Percentiles rank a stretch among this genome's conserved stretches.
phyloP scores from a whole-genome alignment of 352 stramenopile genomes.

The Phytopythium sindhum region DNA sequence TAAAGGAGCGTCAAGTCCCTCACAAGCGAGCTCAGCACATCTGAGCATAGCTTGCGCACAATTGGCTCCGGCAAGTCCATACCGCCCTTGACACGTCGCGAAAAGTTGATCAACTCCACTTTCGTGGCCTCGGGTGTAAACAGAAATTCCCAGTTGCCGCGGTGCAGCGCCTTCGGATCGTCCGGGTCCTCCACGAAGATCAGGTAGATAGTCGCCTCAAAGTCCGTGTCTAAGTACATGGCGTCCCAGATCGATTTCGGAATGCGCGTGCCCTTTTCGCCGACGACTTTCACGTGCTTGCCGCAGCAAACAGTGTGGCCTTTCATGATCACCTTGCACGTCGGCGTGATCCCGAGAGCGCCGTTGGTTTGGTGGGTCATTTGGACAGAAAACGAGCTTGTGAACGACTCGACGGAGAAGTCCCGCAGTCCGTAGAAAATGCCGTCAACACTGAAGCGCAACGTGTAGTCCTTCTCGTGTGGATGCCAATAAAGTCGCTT shows the following conservation, averaged over 20 bases:
- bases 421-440: slow-evolving; percentile 77
- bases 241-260: slow-evolving; percentile 76
- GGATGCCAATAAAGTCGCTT: slow-evolving; percentile 70
- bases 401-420: slow-evolving; percentile 68
- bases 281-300: slow-evolving; percentile 75
- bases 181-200: slow-evolving; percentile 64
- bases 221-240: slow-evolving; percentile 76
- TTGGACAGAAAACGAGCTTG: slow-evolving; percentile 50
- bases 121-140: slow-evolving; percentile 46
- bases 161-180: slow-evolving; percentile 24
- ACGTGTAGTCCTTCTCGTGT: slow-evolving; percentile 65
- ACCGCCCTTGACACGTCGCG: slow-evolving; percentile 55
- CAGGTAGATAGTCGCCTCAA: slow-evolving; percentile 48
- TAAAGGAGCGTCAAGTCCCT: slow-evolving; percentile 59
- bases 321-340: slow-evolving; percentile 56
- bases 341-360: slow-evolving; percentile 58
- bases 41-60: slow-evolving; percentile 63
- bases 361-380: slow-evolving; percentile 73
- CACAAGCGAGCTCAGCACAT: slow-evolving; percentile 62
- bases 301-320: slow-evolving; percentile 63
- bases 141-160: slow-evolving; percentile 65
- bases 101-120: slow-evolving; percentile 70
- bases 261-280: slow-evolving; percentile 71
- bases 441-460: slow-evolving; percentile 74
- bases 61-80: slow-evolving; percentile 68